Evolutionary conservation across 257 asterid species (phyloP).

Genomic region (Paraleonurus japonicus): DNA sequence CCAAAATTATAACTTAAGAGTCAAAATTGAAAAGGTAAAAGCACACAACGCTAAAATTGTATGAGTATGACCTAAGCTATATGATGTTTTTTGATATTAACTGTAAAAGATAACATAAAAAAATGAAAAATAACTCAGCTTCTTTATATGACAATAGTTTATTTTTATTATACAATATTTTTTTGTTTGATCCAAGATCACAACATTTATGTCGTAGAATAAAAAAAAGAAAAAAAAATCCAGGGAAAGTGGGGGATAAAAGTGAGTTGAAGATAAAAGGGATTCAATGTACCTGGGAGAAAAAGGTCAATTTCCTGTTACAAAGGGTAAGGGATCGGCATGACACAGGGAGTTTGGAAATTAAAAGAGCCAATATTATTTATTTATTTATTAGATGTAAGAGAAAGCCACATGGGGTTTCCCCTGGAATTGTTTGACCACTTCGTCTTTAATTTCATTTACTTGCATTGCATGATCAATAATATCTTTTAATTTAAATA

Average conservation of each 20-base stretch:
- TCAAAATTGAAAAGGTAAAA: too few species aligned
- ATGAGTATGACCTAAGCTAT: too few species aligned
- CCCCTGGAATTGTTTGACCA: slow-evolving; percentile 38
- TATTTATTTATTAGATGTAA: background rate
- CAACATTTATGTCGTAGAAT: background rate
- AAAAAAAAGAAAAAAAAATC: slow-evolving; percentile 28
- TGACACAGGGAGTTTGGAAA: background rate
- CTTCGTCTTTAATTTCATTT: slow-evolving; percentile 18
- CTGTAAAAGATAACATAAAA: too few species aligned
- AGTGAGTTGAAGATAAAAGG: slow-evolving; percentile 19
- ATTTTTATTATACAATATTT: too few species aligned
- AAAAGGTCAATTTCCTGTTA: slow-evolving; percentile 35
- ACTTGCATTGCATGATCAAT: background rate
- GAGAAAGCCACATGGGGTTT: slow-evolving; percentile 57
- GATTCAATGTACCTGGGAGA: slow-evolving; percentile 53
- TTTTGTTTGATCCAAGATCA: too few species aligned
- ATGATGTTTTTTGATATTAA: too few species aligned
- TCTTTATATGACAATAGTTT: too few species aligned
- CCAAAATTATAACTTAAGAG: too few species aligned
- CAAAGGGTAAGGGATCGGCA: slow-evolving; percentile 29
- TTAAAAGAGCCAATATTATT: too few species aligned
- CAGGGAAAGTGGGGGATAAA: slow-evolving; percentile 19
- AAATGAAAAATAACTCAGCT: too few species aligned
- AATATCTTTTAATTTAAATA: background rate
- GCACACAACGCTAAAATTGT: too few species aligned